phyloP scores from a whole-genome alignment of 495 filamentous ascomycete species.

The Penicillium ucsense region DNA sequence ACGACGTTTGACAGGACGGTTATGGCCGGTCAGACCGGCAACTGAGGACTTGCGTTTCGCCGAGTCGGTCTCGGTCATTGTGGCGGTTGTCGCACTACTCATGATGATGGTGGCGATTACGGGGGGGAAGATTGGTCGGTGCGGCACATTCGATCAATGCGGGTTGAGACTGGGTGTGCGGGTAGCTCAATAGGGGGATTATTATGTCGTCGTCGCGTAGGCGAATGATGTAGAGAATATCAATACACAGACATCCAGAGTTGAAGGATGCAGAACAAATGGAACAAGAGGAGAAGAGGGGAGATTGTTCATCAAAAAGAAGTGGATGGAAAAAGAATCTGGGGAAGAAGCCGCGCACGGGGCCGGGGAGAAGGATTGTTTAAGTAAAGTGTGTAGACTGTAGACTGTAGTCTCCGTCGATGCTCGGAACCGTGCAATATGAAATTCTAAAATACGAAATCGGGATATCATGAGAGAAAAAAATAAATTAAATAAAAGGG shows the following conservation, averaged over 20 bases:
- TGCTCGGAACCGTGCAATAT: not conserved
- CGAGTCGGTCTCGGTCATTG: conserved; percentile 27
- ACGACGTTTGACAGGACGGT: conserved; percentile 63
- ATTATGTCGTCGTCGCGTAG: too few species aligned
- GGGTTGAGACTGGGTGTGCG: not conserved
- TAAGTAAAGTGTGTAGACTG: conserved; percentile 9
- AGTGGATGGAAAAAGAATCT: conserved; percentile 22
- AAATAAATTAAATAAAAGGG: too few species aligned
- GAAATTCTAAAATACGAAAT: not conserved
- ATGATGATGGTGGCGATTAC: conserved; percentile 8
- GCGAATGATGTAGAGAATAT: too few species aligned
- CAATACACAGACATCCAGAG: too few species aligned
- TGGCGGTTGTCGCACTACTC: conserved; percentile 14
- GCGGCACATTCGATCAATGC: conserved; percentile 9
- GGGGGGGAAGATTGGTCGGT: conserved; percentile 5
- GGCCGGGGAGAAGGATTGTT: conserved; percentile 11
- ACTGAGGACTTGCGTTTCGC: conserved; percentile 36
- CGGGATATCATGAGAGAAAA: too few species aligned
- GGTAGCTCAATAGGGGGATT: too few species aligned
- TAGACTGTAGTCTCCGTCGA: too few species aligned
- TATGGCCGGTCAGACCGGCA: conserved; percentile 28
- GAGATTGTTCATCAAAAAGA: not conserved
- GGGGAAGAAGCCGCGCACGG: conserved; percentile 5
- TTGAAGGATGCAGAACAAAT: not conserved
- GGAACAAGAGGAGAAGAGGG: not conserved